A percentile compares a stretch with the other conserved stretches of the same genome.
Evolutionary conservation across 176 grass and related monocot species (phyloP).

Genomic region (Pontederia crassipes): DNA sequence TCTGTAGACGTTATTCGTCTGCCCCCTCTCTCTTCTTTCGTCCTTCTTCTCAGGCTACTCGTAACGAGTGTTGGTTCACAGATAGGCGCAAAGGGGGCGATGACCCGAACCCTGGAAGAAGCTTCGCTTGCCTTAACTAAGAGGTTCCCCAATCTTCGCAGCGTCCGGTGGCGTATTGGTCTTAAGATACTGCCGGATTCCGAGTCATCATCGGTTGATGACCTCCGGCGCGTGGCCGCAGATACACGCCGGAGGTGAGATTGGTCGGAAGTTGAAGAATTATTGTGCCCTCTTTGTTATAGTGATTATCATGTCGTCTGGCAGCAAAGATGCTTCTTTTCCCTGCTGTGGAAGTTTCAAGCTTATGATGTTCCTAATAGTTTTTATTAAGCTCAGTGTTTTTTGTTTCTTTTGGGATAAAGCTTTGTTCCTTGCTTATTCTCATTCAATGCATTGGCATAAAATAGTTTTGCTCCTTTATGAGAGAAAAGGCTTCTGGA

Average conservation of each 20-base stretch:
- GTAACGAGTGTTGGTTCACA: neutral
- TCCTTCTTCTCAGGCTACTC: neutral
- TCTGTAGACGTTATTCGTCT: neutral
- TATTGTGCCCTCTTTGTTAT: neutral
- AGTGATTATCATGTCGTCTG: neutral
- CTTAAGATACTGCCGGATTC: slow-evolving; percentile 64
- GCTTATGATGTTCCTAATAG: neutral
- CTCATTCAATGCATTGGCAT: too few relatives aligned
- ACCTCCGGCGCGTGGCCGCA: slow-evolving; percentile 55
- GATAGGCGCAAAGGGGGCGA: neutral
- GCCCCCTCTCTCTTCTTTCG: neutral
- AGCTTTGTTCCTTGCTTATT: too few relatives aligned
- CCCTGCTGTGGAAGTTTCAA: neutral
- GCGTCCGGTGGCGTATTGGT: slow-evolving; percentile 81
- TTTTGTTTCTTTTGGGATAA: neutral
- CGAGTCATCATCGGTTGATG: slow-evolving; percentile 43
- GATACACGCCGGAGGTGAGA: slow-evolving; percentile 64
- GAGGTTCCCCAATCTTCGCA: slow-evolving; percentile 46
- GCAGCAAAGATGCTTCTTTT: neutral
- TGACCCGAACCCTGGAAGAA: slow-evolving; percentile 23
- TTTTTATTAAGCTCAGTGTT: neutral
- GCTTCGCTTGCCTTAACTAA: slow-evolving; percentile 1
- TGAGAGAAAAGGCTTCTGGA: too few relatives aligned
- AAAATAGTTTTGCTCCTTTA: too few relatives aligned
- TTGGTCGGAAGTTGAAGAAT: neutral